Base-by-base conservation (phyloP, 1,284 basidiomycete genomes). In the Naganishia cerealis region DNA sequence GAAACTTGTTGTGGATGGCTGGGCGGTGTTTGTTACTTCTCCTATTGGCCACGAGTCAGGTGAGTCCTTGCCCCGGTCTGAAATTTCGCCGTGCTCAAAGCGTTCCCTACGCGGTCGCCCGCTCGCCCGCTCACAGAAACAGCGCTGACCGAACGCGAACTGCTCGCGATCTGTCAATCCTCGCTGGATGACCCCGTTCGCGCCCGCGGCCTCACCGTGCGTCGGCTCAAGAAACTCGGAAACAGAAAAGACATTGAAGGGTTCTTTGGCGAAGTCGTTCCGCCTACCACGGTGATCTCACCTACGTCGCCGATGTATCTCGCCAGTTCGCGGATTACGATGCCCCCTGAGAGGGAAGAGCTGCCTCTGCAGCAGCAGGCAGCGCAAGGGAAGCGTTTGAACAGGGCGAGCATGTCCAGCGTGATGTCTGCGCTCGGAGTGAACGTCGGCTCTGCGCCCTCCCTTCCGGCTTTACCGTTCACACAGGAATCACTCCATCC, bases 381-480 rank as follows among this genome's bases (percentile, higher is more conserved):
- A 8, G 39, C 2, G 26, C 33, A 48, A 33, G 54, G 83, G 65
- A 90, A 87, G 76, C 87, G 87, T 68, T 89, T 89, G 77, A 94
- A 95, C 75, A 89, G 95, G 39, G 95, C 95, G 0, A 94, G 92
- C 75, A 92, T 92, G 0, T 87, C 97, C 75, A 95, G 92, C 77
- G 88, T 99, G 73, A 88, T 99, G 79, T 94, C 91, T 55, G 93
- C 92, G 0, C 85, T 98, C 2, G 92, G 92, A 38, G 91, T 94
- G 13, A 86, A 84, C 7, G 85, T 90, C 71, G 87, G 86, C 0
- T 87, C 89, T 74, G 85, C 84, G 66, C 83, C 85, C 0, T 82
- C 87, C 38, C 86, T 76, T 26, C 53, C n/a, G 1, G 21, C 46
- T 13, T 50, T 50, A 8, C 9, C 46, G 13, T 13, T 24, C 2